Evolutionary conservation across 176 grass and related monocot genomes (phyloP), one percentile per base, ranked within the genome.

Genomic region (Rhynchospora breviuscula): DNA sequence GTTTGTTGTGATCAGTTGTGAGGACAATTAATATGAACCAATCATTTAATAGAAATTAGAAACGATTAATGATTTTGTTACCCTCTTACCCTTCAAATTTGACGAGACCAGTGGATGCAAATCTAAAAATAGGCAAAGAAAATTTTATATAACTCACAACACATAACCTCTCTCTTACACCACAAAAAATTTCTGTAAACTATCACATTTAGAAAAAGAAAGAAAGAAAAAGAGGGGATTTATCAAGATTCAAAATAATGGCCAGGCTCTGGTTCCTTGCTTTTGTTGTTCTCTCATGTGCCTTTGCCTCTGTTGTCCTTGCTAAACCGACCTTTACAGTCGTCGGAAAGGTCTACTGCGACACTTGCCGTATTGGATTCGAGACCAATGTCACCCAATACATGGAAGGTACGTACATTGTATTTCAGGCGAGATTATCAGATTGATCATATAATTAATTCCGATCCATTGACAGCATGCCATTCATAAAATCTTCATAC

Each of bases 291-390:
- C 63, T 86, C 56, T 45, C 35, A 63, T 14, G 5, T 40, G 44
- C 14, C 64, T 23, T 19, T 23, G 70, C 4, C 14, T 51, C 69
- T 51, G 69, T 51, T 49, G 69, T 13, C 48, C n/a, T 51, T 22
- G 10, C 23, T 17, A 52, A 7, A 2, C 35, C 29, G 6, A 29
- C 14, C 10, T 89, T 94, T 43, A 10, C 56, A 58, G n/a, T 94
- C 43, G 22, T 75, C 33, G 92, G 92, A 3, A 82, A 79, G 19
- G 83, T 94, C 58, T 94, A 94, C 73, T 94, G 89, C 54, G 92
- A 94, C 71, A 85, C 71, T 43, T 94, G 89, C 73, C 92, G 92
- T 43, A 87, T 87, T 14, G 92, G 92, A 5, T 94, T 94, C 15
- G 87, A 91, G 64, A 94, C 89, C 44, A 72, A 77, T 7, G 60